These are phyloP conservation scores for Albizia julibrissin DNA, from an alignment of 306 rosid genomes.

Conservation along the genomic window DNA sequence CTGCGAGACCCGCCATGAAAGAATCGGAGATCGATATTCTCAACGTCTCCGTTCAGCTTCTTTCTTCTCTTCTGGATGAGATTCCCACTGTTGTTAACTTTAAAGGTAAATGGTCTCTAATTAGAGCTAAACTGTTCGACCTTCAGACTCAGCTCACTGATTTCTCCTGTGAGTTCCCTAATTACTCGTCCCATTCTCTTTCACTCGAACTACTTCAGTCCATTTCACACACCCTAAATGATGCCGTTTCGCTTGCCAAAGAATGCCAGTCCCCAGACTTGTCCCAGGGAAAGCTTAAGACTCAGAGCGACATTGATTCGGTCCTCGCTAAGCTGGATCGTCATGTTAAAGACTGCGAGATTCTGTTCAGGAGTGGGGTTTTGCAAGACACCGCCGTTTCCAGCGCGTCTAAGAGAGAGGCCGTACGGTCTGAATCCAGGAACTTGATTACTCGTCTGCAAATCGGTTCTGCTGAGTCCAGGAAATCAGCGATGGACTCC, in stretches of 20 bases:
- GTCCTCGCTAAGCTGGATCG: constrained; percentile 65
- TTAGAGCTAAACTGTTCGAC: constrained; percentile 56
- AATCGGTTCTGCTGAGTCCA: constrained; percentile 69
- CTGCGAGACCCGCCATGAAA: constrained; percentile 53
- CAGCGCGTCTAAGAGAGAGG: constrained; percentile 59
- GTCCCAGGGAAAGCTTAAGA: constrained; percentile 75
- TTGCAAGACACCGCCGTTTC: constrained; percentile 49
- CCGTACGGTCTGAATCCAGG: constrained; percentile 66
- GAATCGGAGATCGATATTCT: constrained; percentile 50
- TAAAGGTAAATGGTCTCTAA: constrained; percentile 76
- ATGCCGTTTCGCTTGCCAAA: constrained; percentile 54
- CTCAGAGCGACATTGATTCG: constrained; percentile 84
- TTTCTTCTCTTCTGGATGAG: constrained; percentile 45
- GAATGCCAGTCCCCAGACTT: constrained; percentile 46
- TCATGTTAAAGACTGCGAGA: constrained; percentile 68
- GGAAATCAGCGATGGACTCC: constrained; percentile 64
- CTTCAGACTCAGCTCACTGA: constrained; percentile 74
- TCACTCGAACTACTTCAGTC: constrained; percentile 67
- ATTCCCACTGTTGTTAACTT: constrained; percentile 59
- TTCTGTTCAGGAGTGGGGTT: constrained; percentile 72
- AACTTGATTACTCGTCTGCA: constrained; percentile 76
- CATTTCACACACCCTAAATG: constrained; percentile 47
- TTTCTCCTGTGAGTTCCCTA: constrained; percentile 53
- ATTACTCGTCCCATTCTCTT: constrained; percentile 56
- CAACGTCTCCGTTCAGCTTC: constrained; percentile 29